Base-by-base conservation (phyloP, 805 yeast species). In the Cyberlindnera suaveolens region DNA sequence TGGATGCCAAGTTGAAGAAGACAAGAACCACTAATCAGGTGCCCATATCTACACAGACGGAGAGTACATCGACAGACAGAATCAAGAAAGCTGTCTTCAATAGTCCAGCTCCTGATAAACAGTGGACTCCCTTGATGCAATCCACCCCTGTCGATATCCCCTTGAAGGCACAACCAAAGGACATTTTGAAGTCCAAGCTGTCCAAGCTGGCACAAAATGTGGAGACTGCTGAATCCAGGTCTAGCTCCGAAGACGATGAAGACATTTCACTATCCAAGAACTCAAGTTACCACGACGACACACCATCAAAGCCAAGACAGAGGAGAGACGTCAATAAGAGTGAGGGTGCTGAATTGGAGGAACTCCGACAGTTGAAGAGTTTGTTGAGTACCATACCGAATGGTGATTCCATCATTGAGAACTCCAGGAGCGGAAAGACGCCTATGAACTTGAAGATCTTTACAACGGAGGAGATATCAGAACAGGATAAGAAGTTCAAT, bases 101-200 rank as follows among this genome's bases (percentile, higher is more conserved):
- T 14, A 41, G 44, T 11, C 56, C 58, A 5, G 34, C 43, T n/a
- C 16, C 34, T 9, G 56, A 45, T 5, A 56, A 51, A 35, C 48
- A 34, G 1, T 54, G 57, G 59, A 42, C 34, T 3, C 61, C 62
- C 9, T 42, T 56, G 43, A 54, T 52, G 5, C 53, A 56, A 18
- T 56, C 61, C 0, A 56, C 62, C 4, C 61, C 62, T 2, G 44
- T 52, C 42, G 53, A 44, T 14, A 23, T 36, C 1, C 41, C 40
- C 6, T 32, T 36, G 2, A 47, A 44, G n/a, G 41, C 38, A 2
- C 58, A 58, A 32, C 62, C 61, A 13, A 57, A 46, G 36, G 62
- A 57, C 31, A 40, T 56, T 8, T 34, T 58, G 40, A 55, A 50
- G 26, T 52, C 62, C 1, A 56, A 46, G 20, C 49, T 56, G 16